Conservation (phyloP, 108 stramenopile genomes). For the Tribonema minus region DNA sequence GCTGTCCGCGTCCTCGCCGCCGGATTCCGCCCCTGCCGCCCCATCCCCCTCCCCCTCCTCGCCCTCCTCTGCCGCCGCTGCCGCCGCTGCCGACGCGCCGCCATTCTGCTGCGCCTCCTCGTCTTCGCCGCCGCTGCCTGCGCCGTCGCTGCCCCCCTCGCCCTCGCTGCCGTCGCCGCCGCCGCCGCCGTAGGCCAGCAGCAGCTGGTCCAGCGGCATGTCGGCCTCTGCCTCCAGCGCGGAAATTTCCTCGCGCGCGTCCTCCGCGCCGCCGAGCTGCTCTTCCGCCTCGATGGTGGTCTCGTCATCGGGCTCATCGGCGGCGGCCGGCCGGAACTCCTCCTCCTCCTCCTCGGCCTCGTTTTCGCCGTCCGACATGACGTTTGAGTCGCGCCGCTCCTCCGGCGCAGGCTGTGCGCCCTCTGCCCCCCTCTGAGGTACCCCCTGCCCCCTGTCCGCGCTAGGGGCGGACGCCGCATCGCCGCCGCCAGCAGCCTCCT, state of each 20-base stretch:
- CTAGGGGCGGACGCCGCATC: neutral
- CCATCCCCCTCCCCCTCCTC: conserved; percentile 7
- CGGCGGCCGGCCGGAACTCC: conserved; percentile 20
- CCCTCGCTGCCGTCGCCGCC: conserved; percentile 21
- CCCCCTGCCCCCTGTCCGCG: neutral
- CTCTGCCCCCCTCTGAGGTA: neutral
- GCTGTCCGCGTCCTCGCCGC: neutral
- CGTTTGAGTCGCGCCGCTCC: neutral
- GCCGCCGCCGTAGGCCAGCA: conserved; percentile 2
- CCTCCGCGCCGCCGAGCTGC: conserved; percentile 5
- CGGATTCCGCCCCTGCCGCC: neutral
- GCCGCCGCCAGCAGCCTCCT: neutral
- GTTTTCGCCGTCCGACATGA: neutral
- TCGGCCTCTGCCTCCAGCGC: conserved; percentile 40
- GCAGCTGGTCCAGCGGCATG: conserved; percentile 51
- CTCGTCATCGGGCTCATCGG: conserved; percentile 71
- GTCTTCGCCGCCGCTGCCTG: conserved; percentile 35
- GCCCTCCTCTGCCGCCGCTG: neutral
- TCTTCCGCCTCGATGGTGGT: conserved; percentile 29
- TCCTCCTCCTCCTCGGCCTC: conserved; percentile 53
- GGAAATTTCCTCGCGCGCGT: conserved; percentile 33
- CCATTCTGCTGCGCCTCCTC: conserved; percentile 50
- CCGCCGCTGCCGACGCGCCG: conserved; percentile 35
- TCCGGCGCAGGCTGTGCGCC: neutral
- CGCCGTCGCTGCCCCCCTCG: neutral